Evolutionary conservation across 1,284 basidiomycete species (phyloP).

Genomic region (Melampsora americana): DNA sequence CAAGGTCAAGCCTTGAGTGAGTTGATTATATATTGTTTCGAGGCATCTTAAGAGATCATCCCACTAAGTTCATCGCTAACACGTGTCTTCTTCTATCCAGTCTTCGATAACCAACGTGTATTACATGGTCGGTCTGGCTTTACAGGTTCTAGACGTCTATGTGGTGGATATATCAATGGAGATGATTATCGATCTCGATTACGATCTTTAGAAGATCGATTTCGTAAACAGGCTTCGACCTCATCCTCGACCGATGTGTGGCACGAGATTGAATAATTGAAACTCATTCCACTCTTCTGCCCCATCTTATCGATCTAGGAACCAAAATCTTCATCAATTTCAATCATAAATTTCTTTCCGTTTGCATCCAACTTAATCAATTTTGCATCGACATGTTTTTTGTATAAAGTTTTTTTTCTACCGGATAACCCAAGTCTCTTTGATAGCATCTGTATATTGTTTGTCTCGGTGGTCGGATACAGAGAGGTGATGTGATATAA

Average conservation of each 20-base stretch:
- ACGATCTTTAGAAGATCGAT: conserved; percentile 63
- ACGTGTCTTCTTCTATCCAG: conserved; percentile 55
- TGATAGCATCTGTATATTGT: not conserved
- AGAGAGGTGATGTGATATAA: too few species aligned
- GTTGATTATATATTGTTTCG: conserved; percentile 52
- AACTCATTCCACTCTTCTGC: not conserved
- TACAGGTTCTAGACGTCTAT: conserved; percentile 81
- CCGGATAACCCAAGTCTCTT: not conserved
- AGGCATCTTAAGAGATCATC: not conserved
- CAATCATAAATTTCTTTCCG: not conserved
- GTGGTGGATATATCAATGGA: conserved; percentile 88
- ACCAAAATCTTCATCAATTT: not conserved
- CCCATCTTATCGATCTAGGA: not conserved
- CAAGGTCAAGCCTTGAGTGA: conserved; percentile 79
- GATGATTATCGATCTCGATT: conserved; percentile 82
- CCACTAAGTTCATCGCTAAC: not conserved
- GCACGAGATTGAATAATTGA: not conserved
- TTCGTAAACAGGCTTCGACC: not conserved
- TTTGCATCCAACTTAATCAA: not conserved
- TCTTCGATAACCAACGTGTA: conserved; percentile 90
- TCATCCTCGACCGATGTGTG: not conserved
- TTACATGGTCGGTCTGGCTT: conserved; percentile 89
- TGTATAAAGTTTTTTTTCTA: not conserved
- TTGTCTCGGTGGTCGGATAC: too few species aligned
- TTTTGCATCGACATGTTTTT: not conserved